Evolutionary conservation across 1,284 basidiomycete genomes (phyloP).

Genomic region (Ustilago crameri): DNA sequence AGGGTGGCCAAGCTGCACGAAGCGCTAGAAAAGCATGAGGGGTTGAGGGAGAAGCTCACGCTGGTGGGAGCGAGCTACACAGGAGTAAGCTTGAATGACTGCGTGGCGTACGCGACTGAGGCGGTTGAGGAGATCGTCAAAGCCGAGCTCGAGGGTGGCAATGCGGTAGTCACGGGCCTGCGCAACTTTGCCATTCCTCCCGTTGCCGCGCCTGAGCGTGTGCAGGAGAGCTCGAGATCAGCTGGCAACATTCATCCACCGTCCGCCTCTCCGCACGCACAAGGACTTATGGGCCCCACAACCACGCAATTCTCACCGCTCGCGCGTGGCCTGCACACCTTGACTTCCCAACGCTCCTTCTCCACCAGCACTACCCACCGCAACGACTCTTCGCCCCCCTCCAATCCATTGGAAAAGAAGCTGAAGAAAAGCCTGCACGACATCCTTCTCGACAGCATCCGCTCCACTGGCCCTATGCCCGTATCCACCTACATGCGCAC

Average conservation of each 20-base stretch:
- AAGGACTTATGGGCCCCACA: constrained; percentile 32
- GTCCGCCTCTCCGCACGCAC: constrained; percentile 1
- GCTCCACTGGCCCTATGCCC: constrained; percentile 60
- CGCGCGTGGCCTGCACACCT: constrained; percentile 27
- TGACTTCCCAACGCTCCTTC: constrained; percentile 1
- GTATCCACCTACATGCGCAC: constrained; percentile 67
- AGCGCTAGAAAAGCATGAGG: constrained; percentile 68
- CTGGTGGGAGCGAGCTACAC: constrained; percentile 86
- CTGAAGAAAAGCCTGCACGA: constrained; percentile 30
- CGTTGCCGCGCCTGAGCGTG: constrained; percentile 1
- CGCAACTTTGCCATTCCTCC: constrained; percentile 36
- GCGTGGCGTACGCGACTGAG: constrained; percentile 71
- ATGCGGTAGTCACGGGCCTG: constrained; percentile 31
- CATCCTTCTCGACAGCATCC: constrained; percentile 43
- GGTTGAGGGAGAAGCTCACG: constrained; percentile 75
- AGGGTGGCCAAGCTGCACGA: constrained; percentile 76
- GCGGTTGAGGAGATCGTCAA: constrained; percentile 39
- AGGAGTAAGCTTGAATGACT: constrained; percentile 90
- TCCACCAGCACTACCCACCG: too few relatives aligned
- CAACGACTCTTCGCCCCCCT: background rate
- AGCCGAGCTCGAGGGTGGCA: constrained; percentile 30
- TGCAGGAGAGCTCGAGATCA: constrained; percentile 2
- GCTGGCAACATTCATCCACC: constrained; percentile 15
- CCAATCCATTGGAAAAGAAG: constrained; percentile 10
- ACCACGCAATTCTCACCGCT: constrained; percentile 21